Evolutionary conservation across 1,139 yeast genomes (phyloP).

Genomic region (Candida albicans): DNA sequence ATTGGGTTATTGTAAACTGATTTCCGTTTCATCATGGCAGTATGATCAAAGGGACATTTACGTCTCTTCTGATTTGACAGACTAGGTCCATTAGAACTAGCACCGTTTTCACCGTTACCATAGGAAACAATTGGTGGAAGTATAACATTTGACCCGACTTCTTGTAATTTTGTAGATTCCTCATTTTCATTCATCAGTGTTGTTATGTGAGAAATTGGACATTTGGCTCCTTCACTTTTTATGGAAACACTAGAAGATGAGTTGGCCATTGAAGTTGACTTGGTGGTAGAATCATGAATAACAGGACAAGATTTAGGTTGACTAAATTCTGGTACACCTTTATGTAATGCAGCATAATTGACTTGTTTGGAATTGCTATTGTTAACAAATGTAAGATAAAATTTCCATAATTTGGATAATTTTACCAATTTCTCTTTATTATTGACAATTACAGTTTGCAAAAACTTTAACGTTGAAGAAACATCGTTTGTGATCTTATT

Average conservation of each 20-base stretch:
- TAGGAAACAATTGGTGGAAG: too few species aligned
- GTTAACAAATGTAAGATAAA: constrained; percentile 39
- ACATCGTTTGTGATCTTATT: constrained; percentile 5
- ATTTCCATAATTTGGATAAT: constrained; percentile 41
- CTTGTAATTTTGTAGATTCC: constrained; percentile 2
- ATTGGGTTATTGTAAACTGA: constrained; percentile 19
- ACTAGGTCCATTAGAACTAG: constrained; percentile 1
- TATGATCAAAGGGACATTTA: constrained; percentile 38
- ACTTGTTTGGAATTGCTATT: constrained; percentile 30
- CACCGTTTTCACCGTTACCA: constrained; percentile 2
- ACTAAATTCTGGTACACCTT: constrained; percentile 32
- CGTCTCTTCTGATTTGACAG: constrained; percentile 14
- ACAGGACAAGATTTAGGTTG: constrained; percentile 13
- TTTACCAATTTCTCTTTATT: constrained; percentile 27
- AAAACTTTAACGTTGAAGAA: constrained; percentile 5
- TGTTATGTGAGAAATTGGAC: constrained; percentile 35
- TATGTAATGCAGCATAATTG: constrained; percentile 38
- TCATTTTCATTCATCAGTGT: constrained; percentile 22
- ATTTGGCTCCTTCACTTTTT: constrained; percentile 19
- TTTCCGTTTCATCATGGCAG: constrained; percentile 16
- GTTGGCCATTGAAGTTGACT: constrained; percentile 1
- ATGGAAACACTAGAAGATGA: background rate
- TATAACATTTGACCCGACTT: background rate
- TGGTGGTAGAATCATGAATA: constrained; percentile 9
- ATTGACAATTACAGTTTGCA: constrained; percentile 5